Evolutionary conservation across 73 alveolate species (phyloP).

Genomic region (Blepharisma stoltei): DNA sequence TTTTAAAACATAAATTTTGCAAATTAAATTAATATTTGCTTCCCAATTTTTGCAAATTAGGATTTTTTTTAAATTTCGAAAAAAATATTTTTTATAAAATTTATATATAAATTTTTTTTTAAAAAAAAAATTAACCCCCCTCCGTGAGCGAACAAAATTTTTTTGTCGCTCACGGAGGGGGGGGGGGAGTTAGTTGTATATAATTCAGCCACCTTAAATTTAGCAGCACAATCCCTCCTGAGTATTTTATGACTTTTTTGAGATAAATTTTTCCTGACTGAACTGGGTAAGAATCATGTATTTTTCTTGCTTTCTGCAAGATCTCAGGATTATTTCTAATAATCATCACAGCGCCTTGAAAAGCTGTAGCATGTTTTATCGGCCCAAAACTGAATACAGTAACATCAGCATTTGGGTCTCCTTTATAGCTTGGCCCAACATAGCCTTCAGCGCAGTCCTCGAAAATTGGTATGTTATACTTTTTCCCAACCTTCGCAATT

Average conservation of each 20-base stretch:
- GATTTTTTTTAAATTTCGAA: too few species aligned
- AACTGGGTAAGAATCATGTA: constrained; percentile 55
- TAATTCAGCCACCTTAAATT: constrained; percentile 10
- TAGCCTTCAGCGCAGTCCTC: constrained; percentile 75
- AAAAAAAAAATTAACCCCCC: too few species aligned
- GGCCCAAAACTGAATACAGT: constrained; percentile 79
- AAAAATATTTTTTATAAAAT: too few species aligned
- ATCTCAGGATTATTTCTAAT: constrained; percentile 53
- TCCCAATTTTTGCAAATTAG: too few species aligned
- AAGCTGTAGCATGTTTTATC: constrained; percentile 63
- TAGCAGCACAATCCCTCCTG: constrained; percentile 21
- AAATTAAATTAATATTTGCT: too few species aligned
- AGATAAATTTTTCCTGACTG: constrained; percentile 5
- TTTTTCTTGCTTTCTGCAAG: constrained; percentile 43
- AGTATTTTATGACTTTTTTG: constrained; percentile 28
- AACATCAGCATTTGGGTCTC: constrained; percentile 52
- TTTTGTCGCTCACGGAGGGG: too few species aligned
- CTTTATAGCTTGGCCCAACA: constrained; percentile 55
- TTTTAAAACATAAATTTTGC: too few species aligned
- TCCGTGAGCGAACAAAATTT: too few species aligned
- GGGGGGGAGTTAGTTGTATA: too few species aligned
- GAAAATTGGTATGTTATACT: constrained; percentile 57
- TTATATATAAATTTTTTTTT: too few species aligned
- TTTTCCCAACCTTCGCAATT: constrained; percentile 46
- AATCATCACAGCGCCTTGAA: constrained; percentile 62